phyloP scores from a whole-genome alignment of 805 yeast species.

The Maudiozyma barnettii region DNA sequence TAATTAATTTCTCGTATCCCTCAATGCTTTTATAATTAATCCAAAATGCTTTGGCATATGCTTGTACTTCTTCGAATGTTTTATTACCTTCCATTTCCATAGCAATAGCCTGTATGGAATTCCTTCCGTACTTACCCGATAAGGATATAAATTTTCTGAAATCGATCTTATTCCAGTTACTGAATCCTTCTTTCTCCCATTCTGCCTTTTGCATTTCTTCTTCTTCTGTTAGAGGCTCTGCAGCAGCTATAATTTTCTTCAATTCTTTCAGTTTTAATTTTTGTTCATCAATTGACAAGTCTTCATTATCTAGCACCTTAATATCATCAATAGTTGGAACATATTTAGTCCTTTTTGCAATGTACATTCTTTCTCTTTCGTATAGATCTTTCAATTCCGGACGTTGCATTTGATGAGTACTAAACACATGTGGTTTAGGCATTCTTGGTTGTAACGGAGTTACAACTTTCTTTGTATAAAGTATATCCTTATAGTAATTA shows the following conservation, averaged over 20 bases:
- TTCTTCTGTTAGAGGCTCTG: constrained; percentile 75
- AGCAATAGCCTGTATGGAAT: constrained; percentile 61
- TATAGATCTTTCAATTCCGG: constrained; percentile 61
- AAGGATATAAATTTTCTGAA: constrained; percentile 71
- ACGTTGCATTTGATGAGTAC: constrained; percentile 88
- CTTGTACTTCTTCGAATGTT: constrained; percentile 65
- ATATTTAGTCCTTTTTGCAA: constrained; percentile 58
- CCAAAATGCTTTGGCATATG: constrained; percentile 81
- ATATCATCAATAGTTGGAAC: constrained; percentile 57
- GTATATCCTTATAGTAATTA: constrained; percentile 71
- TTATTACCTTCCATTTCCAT: constrained; percentile 70
- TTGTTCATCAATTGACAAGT: constrained; percentile 35
- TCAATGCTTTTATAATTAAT: constrained; percentile 66
- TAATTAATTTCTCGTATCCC: constrained; percentile 75
- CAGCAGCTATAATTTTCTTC: constrained; percentile 61
- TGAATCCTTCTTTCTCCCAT: constrained; percentile 56
- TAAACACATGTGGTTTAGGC: constrained; percentile 75
- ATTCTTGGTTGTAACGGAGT: constrained; percentile 59
- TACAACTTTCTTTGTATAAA: constrained; percentile 50
- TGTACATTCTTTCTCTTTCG: constrained; percentile 73
- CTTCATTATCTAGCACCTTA: constrained; percentile 29
- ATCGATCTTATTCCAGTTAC: constrained; percentile 81
- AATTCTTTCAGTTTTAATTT: constrained; percentile 44
- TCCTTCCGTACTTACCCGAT: constrained; percentile 77
- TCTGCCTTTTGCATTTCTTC: constrained; percentile 58